Evolutionary conservation across 2,329 filamentous ascomycete species (phyloP), one percentile per base, ranked within the genome.

Genomic region (Leptographium procerum): DNA sequence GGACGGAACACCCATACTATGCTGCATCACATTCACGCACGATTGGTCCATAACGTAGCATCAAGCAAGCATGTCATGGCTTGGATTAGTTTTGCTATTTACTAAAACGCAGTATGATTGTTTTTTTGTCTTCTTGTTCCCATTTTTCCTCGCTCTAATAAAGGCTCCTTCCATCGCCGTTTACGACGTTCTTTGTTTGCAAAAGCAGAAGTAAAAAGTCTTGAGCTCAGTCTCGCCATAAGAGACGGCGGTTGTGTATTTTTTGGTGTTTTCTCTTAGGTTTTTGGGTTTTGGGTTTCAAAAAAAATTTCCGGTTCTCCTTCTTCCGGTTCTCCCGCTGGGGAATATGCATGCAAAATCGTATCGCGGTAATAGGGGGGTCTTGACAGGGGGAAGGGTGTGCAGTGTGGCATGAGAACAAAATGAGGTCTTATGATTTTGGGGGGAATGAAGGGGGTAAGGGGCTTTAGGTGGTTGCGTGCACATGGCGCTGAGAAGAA

Each of bases 91-190:
- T 26, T 28, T 22, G 45, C 45, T 48, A 48, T 48, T 22, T 48
- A 48, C 45, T 48, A 48, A 45, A 45, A 33, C 9, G 36, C n/a
- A 33, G 13, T 51, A 50, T 33, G 6, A 29, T n/a, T 55, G 6
- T 51, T 52, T 60, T 55, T 47, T 40, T 31, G 47, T 47, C 10
- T 34, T 59, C 43, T 57, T 33, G 29, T 24, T 52, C 40, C 19
- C 40, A 19, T 16, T 11, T 28, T 34, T 56, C 29, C 36, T 36
- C 47, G 40, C 40, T 43, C 40, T 43, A 43, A 43, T n/a, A n/a
- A 43, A 19, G 40, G 16, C 19, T 43, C 19, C 40, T 19, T 43
- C 40, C 40, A n/a, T 43, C 19, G 40, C 40, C 40, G 40, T 43
- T 43, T 16, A 40, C 19, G 36, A 40, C 36, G 36, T 40, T 14